Conservation (phyloP, 2,329 filamentous ascomycete species). For the Septoria petroselini region DNA sequence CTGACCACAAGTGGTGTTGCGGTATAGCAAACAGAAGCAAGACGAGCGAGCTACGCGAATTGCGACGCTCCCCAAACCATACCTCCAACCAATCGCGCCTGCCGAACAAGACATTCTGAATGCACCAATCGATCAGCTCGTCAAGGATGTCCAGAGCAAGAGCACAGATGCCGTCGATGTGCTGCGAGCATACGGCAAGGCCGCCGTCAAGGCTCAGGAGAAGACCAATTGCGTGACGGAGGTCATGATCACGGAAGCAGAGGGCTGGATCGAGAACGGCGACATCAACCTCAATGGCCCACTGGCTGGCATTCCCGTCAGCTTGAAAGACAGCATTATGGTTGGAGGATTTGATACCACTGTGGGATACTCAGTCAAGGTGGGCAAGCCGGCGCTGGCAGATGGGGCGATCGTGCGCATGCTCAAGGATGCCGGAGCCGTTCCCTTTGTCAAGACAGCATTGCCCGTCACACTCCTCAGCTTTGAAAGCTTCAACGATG, state of each 20-base stretch:
- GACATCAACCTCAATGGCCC: conserved; percentile 73
- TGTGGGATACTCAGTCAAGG: conserved; percentile 74
- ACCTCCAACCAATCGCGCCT: conserved; percentile 63
- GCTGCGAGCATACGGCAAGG: conserved; percentile 81
- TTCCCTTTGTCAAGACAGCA: conserved; percentile 92
- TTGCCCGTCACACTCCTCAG: conserved; percentile 80
- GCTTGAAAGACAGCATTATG: conserved; percentile 72
- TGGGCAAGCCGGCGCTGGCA: conserved; percentile 60
- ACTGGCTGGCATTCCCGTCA: conserved; percentile 81
- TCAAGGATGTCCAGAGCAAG: conserved; percentile 71
- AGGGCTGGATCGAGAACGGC: conserved; percentile 62
- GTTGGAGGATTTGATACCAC: conserved; percentile 80
- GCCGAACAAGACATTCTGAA: conserved; percentile 66
- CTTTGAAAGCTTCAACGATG: conserved; percentile 74
- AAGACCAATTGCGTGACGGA: conserved; percentile 90
- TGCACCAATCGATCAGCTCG: conserved; percentile 72
- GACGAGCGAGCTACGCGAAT: conserved; percentile 69
- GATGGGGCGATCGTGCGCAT: conserved; percentile 74
- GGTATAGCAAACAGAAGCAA: conserved; percentile 71
- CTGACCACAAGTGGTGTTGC: conserved; percentile 1
- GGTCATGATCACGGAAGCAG: conserved; percentile 73
- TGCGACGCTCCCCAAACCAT: conserved; percentile 60
- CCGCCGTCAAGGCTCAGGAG: conserved; percentile 76
- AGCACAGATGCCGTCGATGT: conserved; percentile 65
- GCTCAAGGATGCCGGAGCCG: conserved; percentile 79